phyloP scores from a whole-genome alignment of 2,329 filamentous ascomycete species.

The Pezizomycotina sp. region DNA sequence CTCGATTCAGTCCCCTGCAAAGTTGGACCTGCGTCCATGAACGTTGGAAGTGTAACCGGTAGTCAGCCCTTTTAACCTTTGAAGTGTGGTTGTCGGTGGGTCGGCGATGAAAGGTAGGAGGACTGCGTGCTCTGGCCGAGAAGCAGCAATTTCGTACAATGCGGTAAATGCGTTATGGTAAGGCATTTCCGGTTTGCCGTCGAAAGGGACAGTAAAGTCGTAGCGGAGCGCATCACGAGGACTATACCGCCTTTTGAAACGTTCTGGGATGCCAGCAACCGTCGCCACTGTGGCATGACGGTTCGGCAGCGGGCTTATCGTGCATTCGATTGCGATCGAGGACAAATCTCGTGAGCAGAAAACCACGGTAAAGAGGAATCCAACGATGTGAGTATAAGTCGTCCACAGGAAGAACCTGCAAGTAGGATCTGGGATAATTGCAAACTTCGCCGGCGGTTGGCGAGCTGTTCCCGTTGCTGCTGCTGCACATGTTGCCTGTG shows the following conservation, averaged over 20 bases:
- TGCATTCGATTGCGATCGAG: conserved; percentile 58
- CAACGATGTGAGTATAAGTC: conserved; percentile 56
- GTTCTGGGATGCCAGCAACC: conserved; percentile 91
- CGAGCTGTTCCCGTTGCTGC: conserved; percentile 8
- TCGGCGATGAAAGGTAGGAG: conserved; percentile 92
- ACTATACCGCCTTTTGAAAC: conserved; percentile 78
- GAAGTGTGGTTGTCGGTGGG: conserved; percentile 82
- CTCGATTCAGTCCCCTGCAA: conserved; percentile 85
- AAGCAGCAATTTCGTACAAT: conserved; percentile 63
- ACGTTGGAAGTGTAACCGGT: conserved; percentile 90
- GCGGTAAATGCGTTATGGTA: conserved; percentile 84
- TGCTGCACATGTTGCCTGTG: conserved; percentile 29
- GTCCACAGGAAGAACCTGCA: conserved; percentile 53
- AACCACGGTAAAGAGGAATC: conserved; percentile 92
- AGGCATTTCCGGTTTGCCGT: conserved; percentile 35
- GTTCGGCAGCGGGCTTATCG: conserved; percentile 45
- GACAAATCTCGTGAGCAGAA: conserved; percentile 73
- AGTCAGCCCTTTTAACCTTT: conserved; percentile 81
- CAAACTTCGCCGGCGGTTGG: conserved; percentile 30
- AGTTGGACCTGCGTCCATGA: conserved; percentile 91
- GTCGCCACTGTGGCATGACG: conserved; percentile 23
- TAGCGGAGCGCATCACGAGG: conserved; percentile 81
- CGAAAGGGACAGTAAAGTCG: conserved; percentile 74
- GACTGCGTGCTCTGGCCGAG: conserved; percentile 66
- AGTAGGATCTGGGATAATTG: conserved; percentile 38